Evolutionary conservation across 2,329 filamentous ascomycete genomes (phyloP).

Genomic region (Verticillium tricorpus): DNA sequence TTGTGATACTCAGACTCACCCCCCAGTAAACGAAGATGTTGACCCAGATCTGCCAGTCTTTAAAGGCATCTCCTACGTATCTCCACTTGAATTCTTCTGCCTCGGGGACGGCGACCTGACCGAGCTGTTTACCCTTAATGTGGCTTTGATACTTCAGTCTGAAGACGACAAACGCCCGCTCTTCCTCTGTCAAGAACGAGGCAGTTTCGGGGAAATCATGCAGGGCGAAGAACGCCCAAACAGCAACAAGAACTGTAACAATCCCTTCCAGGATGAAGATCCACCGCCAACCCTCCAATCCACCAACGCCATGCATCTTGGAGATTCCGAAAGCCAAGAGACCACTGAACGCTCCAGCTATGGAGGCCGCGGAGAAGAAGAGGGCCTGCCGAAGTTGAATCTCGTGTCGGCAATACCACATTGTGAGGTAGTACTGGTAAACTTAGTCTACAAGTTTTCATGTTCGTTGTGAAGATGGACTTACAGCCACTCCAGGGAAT

Average conservation of each 20-base stretch:
- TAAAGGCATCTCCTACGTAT: constrained; percentile 68
- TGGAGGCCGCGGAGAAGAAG: constrained; percentile 78
- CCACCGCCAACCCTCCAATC: constrained; percentile 58
- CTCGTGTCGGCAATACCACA: constrained; percentile 56
- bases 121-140: constrained; percentile 7
- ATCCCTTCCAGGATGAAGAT: constrained; percentile 69
- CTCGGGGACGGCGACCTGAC: constrained; percentile 42
- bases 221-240: constrained; percentile 65
- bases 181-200: constrained; percentile 65
- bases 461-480: constrained; percentile 7
- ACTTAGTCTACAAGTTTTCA: neutral
- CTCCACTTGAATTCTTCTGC: constrained; percentile 72
- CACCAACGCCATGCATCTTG: constrained; percentile 63
- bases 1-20: constrained; percentile 36
- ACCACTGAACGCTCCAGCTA: constrained; percentile 74
- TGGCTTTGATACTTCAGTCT: constrained; percentile 63
- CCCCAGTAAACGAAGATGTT: constrained; percentile 61
- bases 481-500: constrained; percentile 56
- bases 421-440: constrained; percentile 45
- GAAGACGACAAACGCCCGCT: constrained; percentile 66
- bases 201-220: constrained; percentile 80
- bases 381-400: constrained; percentile 57
- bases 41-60: constrained; percentile 74
- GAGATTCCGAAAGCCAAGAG: constrained; percentile 66
- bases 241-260: constrained; percentile 62